These are phyloP conservation scores for Croton setiger DNA, from an alignment of 441 rosid genomes.

Conservation along the genomic window DNA sequence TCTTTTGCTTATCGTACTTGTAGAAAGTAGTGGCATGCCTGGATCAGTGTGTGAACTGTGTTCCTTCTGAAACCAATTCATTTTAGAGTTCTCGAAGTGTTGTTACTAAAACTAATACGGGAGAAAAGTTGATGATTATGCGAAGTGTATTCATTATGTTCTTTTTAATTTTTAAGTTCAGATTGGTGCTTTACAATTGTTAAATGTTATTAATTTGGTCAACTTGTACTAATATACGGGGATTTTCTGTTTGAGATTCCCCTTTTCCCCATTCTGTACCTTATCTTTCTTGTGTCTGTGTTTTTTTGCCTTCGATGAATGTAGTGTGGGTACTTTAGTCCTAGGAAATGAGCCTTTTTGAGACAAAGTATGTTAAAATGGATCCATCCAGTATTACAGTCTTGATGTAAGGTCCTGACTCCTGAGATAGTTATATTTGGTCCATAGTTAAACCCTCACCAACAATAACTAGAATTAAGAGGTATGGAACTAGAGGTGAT, in stretches of 20 bases:
- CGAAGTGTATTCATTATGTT: too few relatives aligned
- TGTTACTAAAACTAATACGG: too few relatives aligned
- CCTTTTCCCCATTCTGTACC: background rate
- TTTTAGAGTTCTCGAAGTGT: background rate
- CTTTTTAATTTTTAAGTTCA: background rate
- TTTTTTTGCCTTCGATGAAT: too few relatives aligned
- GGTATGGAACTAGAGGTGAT: background rate
- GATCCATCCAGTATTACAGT: background rate
- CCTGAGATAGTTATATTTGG: background rate
- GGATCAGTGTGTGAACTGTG: too few relatives aligned
- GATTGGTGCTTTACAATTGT: background rate
- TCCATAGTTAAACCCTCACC: background rate
- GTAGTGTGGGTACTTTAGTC: background rate
- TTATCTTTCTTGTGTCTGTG: background rate
- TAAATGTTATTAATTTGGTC: background rate
- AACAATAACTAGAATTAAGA: background rate
- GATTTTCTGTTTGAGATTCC: too few relatives aligned
- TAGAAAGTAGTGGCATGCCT: too few relatives aligned
- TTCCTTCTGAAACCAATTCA: background rate
- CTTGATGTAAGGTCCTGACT: background rate
- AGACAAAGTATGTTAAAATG: background rate
- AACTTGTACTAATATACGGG: too few relatives aligned
- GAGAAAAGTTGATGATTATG: background rate
- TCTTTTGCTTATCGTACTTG: background rate
- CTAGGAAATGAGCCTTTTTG: background rate